These are phyloP conservation scores for Quaeritorhiza haematococci DNA, from an alignment of 371 early-diverging fungal genomes.

Conservation along the genomic window DNA sequence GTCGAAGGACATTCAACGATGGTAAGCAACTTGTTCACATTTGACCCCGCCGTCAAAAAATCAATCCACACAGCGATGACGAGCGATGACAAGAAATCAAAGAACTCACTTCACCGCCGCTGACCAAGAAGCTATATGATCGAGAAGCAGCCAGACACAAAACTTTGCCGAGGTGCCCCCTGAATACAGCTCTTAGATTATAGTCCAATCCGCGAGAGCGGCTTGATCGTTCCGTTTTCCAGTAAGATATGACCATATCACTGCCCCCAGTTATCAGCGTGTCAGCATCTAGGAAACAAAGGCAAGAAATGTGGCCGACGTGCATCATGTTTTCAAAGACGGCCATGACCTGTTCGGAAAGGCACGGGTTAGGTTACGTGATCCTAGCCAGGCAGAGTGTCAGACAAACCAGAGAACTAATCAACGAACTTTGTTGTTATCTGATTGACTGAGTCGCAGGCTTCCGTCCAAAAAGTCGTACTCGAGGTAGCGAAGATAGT, in stretches of 20 bases:
- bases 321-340: slow-evolving; percentile 67
- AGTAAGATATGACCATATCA: slow-evolving; percentile 50
- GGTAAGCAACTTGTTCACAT: slow-evolving; percentile 4
- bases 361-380: no score
- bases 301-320: slow-evolving; percentile 59
- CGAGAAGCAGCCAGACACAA: slow-evolving; percentile 57
- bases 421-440: slow-evolving; percentile 61
- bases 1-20: no score
- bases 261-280: slow-evolving; percentile 69
- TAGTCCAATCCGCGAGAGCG: slow-evolving; percentile 58
- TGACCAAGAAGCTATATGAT: slow-evolving; percentile 62
- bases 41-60: neutral
- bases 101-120: slow-evolving; percentile 58
- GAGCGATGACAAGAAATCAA: no score
- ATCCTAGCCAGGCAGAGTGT: no score
- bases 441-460: slow-evolving; percentile 55
- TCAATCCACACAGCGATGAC: neutral
- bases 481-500: slow-evolving; percentile 51
- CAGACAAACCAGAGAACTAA: no score
- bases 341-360: no score
- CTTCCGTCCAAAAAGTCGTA: slow-evolving; percentile 71
- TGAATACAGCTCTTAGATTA: no score
- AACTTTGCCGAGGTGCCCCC: slow-evolving; percentile 61
- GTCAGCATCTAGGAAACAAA: slow-evolving; percentile 60
- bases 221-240: slow-evolving; percentile 38